Evolutionary conservation across 768 basidiomycete genomes (phyloP).

Genomic region (Cystobasidium tubakii): DNA sequence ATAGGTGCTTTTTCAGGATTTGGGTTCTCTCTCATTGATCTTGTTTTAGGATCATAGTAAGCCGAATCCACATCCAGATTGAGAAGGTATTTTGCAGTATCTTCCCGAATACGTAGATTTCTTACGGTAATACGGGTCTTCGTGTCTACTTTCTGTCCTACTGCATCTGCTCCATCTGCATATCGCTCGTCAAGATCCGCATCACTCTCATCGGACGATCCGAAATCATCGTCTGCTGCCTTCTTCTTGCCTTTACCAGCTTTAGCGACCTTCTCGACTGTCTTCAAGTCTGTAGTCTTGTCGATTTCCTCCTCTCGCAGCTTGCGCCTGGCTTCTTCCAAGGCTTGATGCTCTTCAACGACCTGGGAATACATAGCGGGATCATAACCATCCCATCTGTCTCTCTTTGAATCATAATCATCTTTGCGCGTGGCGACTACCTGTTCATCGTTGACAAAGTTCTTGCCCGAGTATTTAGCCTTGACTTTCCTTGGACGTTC

Average conservation of each 20-base stretch:
- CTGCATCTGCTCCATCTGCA: slow-evolving; percentile 93
- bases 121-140: slow-evolving; percentile 99
- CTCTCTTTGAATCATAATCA: slow-evolving; percentile 84
- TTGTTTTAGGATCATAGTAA: slow-evolving; percentile 98
- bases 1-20: slow-evolving; percentile 68
- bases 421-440: slow-evolving; percentile 67
- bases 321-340: slow-evolving; percentile 84
- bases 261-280: slow-evolving; percentile 89
- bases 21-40: slow-evolving; percentile 98
- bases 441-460: slow-evolving; percentile 87
- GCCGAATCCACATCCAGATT: slow-evolving; percentile 92
- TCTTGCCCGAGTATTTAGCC: slow-evolving; percentile 80
- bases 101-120: slow-evolving; percentile 96
- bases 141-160: slow-evolving; percentile 94
- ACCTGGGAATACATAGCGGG: slow-evolving; percentile 74
- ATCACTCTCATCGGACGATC: slow-evolving; percentile 64
- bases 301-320: slow-evolving; percentile 94
- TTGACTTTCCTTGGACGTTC: slow-evolving; percentile 95
- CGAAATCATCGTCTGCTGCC: slow-evolving; percentile 70
- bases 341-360: slow-evolving; percentile 87
- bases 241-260: slow-evolving; percentile 56
- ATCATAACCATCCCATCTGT: slow-evolving; percentile 98
- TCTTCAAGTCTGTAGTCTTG: slow-evolving; percentile 76
- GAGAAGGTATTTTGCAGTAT: slow-evolving; percentile 96
- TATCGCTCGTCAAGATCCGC: slow-evolving; percentile 90